These are phyloP conservation scores for Mycosphaerella sp. DNA, from an alignment of 2,329 filamentous ascomycete species.

Conservation along the genomic window DNA sequence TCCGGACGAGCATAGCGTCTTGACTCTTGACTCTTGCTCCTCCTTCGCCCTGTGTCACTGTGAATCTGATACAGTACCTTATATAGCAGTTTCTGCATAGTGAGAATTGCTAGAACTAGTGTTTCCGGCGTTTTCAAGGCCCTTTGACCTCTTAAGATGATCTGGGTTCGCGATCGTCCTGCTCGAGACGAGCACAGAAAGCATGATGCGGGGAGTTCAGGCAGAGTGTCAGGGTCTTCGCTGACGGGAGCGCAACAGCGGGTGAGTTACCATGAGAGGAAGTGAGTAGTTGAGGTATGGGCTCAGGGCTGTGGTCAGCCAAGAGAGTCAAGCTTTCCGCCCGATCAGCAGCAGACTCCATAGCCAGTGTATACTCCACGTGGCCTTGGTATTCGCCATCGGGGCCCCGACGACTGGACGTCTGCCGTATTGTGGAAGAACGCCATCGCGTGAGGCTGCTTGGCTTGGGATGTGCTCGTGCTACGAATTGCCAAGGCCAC, in stretches of 20 bases:
- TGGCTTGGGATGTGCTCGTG: neutral
- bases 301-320: neutral
- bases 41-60: no score
- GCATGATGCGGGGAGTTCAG: neutral
- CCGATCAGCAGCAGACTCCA: neutral
- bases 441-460: neutral
- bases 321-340: conserved; percentile 4
- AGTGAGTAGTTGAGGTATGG: neutral
- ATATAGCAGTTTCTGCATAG: no score
- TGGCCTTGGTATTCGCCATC: conserved; percentile 6
- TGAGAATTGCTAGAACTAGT: no score
- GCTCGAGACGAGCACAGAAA: neutral
- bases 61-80: no score
- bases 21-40: no score
- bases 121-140: no score
- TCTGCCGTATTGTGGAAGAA: neutral
- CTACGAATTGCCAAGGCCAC: no score
- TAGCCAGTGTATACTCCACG: conserved; percentile 4
- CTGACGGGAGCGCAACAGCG: neutral
- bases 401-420: neutral
- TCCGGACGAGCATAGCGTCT: neutral
- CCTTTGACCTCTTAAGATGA: neutral
- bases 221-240: neutral
- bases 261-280: conserved; percentile 4
- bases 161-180: neutral